These are phyloP conservation scores for Nymphaea thermarum DNA, from an alignment of 164 flowering plant genomes.

Conservation along the genomic window DNA sequence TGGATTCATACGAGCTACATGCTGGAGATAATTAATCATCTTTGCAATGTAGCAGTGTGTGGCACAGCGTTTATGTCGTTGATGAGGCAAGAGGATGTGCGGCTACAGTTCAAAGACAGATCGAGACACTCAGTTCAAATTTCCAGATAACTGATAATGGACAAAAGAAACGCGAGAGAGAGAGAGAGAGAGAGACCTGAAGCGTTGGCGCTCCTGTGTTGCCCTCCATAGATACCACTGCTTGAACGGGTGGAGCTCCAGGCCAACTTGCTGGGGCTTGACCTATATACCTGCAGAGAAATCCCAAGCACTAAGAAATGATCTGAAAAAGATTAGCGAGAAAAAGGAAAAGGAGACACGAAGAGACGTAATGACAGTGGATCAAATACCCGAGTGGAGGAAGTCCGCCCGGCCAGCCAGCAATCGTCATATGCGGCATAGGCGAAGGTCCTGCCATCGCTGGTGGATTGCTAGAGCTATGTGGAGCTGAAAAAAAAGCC, in stretches of 20 bases:
- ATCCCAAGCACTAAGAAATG: too few species aligned
- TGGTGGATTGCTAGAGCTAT: neutral
- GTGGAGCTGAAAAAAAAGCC: neutral
- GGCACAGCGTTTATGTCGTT: constrained; percentile 75
- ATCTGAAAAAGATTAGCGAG: too few species aligned
- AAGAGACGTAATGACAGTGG: too few species aligned
- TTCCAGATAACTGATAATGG: too few species aligned
- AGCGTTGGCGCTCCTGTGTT: constrained; percentile 40
- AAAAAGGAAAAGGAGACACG: too few species aligned
- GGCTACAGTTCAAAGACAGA: constrained; percentile 26
- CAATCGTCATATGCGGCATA: constrained; percentile 45
- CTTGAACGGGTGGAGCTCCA: constrained; percentile 45
- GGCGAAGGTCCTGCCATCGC: constrained; percentile 12
- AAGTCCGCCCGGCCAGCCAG: constrained; percentile 85
- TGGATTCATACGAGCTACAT: constrained; percentile 64
- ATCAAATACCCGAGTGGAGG: constrained; percentile 60
- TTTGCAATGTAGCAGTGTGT: constrained; percentile 89
- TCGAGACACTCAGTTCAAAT: too few species aligned
- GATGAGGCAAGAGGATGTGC: constrained; percentile 37
- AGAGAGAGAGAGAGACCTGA: constrained; percentile 18
- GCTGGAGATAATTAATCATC: constrained; percentile 53
- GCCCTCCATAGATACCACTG: constrained; percentile 75
- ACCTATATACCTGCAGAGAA: constrained; percentile 48
- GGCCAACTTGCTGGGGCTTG: constrained; percentile 8
- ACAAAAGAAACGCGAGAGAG: too few species aligned